Evolutionary conservation across 2,329 filamentous ascomycete species (phyloP).

Genomic region (Ambrosiella beaveri): DNA sequence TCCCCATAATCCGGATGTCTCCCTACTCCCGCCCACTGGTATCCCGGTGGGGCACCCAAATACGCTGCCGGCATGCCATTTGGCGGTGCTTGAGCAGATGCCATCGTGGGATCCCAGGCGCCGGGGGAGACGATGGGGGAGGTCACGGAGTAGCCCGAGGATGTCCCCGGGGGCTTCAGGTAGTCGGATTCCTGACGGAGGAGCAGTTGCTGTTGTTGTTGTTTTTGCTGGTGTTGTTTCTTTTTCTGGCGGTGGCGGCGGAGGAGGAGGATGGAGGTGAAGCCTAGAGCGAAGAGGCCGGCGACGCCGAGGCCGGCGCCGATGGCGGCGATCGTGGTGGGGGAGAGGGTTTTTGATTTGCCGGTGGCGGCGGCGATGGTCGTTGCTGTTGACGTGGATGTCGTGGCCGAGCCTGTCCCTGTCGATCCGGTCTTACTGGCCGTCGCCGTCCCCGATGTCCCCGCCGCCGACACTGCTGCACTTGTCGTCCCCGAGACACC

Average conservation of each 20-base stretch:
- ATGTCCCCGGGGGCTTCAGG: not conserved
- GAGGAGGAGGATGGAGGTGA: not conserved
- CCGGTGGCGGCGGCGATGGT: slow-evolving; percentile 16
- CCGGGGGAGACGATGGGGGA: not conserved
- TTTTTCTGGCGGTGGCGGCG: not conserved
- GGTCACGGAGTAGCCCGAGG: slow-evolving; percentile 1
- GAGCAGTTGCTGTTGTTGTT: slow-evolving; percentile 1
- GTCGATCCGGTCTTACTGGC: not conserved
- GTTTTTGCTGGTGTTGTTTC: slow-evolving; percentile 14
- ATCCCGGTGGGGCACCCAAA: not conserved
- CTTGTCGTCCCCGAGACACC: slow-evolving; percentile 8
- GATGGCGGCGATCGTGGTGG: no score
- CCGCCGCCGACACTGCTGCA: slow-evolving; percentile 1
- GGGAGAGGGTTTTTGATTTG: slow-evolving; percentile 11
- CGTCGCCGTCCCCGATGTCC: slow-evolving; percentile 11
- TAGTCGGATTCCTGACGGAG: slow-evolving; percentile 3
- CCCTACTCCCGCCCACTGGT: not conserved
- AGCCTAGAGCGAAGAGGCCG: no score
- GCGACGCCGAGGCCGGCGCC: no score
- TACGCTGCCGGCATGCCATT: no score
- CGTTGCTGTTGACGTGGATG: slow-evolving; percentile 1
- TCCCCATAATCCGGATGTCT: not conserved
- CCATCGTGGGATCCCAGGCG: slow-evolving; percentile 4
- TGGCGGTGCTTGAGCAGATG: no score
- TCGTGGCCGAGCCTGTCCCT: not conserved